Percentiles rank a stretch among this genome's conserved stretches.
Conservation (phyloP, 2,329 filamentous ascomycete species). For the Fusarium staphyleae region DNA sequence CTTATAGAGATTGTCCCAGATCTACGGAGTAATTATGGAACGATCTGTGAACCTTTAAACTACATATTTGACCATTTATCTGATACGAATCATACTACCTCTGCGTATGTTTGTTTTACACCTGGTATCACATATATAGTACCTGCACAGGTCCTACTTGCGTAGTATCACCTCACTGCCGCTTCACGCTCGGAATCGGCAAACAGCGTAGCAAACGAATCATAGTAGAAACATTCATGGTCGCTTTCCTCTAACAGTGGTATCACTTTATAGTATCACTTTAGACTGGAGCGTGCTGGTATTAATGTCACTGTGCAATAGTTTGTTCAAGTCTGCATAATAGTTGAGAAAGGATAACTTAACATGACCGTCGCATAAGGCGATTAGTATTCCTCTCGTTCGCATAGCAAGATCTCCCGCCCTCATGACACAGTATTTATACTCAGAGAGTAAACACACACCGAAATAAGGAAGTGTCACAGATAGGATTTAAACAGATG, state of each 20-base stretch:
- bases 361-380: background rate
- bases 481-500: no score
- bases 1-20: slow-evolving; percentile 1
- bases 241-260: slow-evolving; percentile 1
- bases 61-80: background rate
- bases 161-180: slow-evolving; percentile 17
- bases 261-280: no score
- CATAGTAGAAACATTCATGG: slow-evolving; percentile 21
- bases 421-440: background rate
- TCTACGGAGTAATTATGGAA: slow-evolving; percentile 2
- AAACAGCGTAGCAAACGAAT: background rate
- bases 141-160: background rate
- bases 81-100: background rate
- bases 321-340: background rate
- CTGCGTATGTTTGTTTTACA: background rate
- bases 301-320: background rate
- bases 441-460: no score
- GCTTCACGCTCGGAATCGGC: background rate
- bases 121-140: background rate
- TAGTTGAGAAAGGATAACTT: background rate
- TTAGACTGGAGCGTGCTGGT: background rate
- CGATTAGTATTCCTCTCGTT: slow-evolving; percentile 13
- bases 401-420: background rate
- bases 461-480: no score
- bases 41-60: slow-evolving; percentile 4